These are phyloP conservation scores for Botryotinia globosa DNA, from an alignment of 2,329 filamentous ascomycete genomes.

Conservation along the genomic window DNA sequence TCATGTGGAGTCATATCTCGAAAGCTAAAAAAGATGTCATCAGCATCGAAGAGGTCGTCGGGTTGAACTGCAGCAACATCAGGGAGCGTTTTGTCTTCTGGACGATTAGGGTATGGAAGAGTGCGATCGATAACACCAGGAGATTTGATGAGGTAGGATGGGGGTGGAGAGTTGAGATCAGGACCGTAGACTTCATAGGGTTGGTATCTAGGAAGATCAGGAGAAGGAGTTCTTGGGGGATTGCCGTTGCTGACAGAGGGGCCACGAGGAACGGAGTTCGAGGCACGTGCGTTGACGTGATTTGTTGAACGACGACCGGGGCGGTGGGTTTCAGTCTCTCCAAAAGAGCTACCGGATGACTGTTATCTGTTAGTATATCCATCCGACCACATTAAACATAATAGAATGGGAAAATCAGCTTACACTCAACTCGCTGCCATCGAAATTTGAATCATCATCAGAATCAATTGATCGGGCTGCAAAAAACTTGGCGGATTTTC, in stretches of 20 bases:
- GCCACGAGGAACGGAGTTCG: neutral
- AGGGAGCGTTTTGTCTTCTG: neutral
- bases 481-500: neutral
- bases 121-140: neutral
- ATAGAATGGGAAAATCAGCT: neutral
- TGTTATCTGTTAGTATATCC: neutral
- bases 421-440: neutral
- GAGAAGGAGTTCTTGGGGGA: neutral
- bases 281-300: too few relatives aligned
- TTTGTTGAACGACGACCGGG: neutral
- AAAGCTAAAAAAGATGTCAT: neutral
- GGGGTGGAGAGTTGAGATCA: neutral
- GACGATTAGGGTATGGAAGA: neutral
- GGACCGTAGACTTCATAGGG: neutral
- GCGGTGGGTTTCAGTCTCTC: neutral
- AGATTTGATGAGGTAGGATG: constrained; percentile 3
- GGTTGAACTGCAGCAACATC: neutral
- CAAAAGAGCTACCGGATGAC: neutral
- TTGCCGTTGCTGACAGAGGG: neutral
- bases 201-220: neutral
- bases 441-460: neutral
- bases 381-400: neutral
- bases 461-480: neutral
- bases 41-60: constrained; percentile 2
- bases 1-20: neutral